Conservation (phyloP, 164 flowering plant species). For the Stephania yunnanensis region DNA sequence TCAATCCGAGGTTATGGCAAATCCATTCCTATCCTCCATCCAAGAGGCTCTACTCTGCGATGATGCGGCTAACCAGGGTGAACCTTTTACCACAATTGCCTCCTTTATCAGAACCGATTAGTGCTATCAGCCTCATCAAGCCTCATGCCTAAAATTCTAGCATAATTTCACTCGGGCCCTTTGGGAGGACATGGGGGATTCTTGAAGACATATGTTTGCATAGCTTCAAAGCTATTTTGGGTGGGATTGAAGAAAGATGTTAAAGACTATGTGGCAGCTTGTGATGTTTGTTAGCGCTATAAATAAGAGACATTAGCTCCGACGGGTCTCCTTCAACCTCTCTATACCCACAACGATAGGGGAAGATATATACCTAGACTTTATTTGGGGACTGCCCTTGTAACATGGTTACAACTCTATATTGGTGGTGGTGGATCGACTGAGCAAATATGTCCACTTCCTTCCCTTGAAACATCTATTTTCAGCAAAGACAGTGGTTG, state of each 20-base stretch:
- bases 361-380: background rate
- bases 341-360: too few species aligned
- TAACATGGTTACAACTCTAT: background rate
- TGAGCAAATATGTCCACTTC: background rate
- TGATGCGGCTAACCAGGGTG: too few species aligned
- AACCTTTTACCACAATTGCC: too few species aligned
- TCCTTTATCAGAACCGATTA: too few species aligned
- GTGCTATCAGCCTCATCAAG: too few species aligned
- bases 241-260: background rate
- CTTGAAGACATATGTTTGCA: too few species aligned
- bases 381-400: background rate
- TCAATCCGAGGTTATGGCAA: too few species aligned
- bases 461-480: background rate
- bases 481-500: background rate
- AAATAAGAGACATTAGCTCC: background rate
- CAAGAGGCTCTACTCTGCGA: too few species aligned
- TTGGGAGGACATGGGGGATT: too few species aligned
- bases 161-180: too few species aligned
- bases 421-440: background rate
- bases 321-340: background rate
- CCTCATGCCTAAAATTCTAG: too few species aligned
- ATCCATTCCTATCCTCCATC: too few species aligned
- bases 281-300: background rate
- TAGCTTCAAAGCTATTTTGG: background rate
- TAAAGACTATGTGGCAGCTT: background rate